A percentile compares a stretch with the other conserved stretches of the same genome.
Conservation (phyloP, 257 asterid species). For the Solanum peruvianum region DNA sequence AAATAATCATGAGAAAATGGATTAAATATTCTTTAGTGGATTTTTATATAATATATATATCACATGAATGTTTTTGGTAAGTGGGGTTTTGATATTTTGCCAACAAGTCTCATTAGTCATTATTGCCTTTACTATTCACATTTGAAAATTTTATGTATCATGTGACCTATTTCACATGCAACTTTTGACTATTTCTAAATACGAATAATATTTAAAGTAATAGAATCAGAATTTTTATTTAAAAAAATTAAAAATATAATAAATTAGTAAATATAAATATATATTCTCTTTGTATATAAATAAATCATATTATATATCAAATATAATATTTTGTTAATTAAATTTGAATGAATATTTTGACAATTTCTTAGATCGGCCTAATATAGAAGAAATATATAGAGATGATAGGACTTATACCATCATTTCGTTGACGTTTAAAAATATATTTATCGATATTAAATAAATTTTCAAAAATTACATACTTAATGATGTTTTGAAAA, state of each 20-base stretch:
- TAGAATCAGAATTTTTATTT: no score
- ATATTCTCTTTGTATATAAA: no score
- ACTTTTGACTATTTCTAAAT: background rate
- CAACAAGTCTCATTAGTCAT: background rate
- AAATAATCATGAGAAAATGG: background rate
- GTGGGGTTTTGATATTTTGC: background rate
- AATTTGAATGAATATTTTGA: no score
- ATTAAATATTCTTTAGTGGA: background rate
- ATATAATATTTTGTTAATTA: no score
- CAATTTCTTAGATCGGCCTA: background rate
- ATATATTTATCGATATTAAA: background rate
- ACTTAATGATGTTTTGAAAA: background rate
- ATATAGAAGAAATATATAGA: background rate
- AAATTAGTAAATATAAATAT: no score
- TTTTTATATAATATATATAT: background rate
- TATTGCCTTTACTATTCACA: background rate
- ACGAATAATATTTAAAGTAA: background rate
- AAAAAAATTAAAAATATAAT: no score
- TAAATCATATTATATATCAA: no score
- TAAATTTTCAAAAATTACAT: background rate
- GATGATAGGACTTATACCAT: background rate
- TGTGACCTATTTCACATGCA: background rate
- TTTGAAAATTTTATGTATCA: background rate
- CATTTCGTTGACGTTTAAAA: background rate
- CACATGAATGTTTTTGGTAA: background rate